Evolutionary conservation across 768 basidiomycete species (phyloP), one percentile per base, ranked within the genome.

Genomic region (Termitomyces sp.): DNA sequence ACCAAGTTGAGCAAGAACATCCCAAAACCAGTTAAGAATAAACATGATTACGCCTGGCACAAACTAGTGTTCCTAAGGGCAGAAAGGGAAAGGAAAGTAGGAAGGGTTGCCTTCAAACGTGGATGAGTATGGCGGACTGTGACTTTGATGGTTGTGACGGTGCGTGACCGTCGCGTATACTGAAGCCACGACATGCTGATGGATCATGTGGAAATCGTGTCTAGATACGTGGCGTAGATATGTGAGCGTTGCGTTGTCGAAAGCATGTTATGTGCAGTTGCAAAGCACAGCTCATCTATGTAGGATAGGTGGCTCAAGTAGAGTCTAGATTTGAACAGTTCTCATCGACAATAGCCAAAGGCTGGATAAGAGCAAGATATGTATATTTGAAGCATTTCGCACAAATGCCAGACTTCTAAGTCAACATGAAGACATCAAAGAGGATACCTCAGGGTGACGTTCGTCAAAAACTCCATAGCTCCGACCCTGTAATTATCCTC

Each of bases 21-120:
- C 95, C 90, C 89, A 96, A 74, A 98, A 92, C 93, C 94, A 98
- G 77, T 92, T 90, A 70, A 91, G 68, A 64, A 94, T 86, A 73
- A 89, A 91, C 88, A 91, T 93, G 68, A 54, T 58, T 38, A 58
- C 23, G 48, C 42, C 43, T 53, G 51, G 62, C 59, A 61, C 61
- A 60, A 54, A 56, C 44, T 59, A 48, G 56, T 56, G 55, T 59
- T 56, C 55, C 54, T 56, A 45, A 59, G 54, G 54, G 50, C 43
- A 57, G 50, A 48, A 37, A 53, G 33, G 48, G 53, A 50, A 57
- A 54, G 53, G 54, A 54, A 55, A 57, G 43, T 30, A 56, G 15
- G 45, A 38, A 19, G 33, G 23, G 23, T 23, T 33, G 35, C 37
- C 50, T 55, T 40, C 37, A 54, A 62, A 56, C 48, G 60, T 59